Evolutionary conservation across 225 moss, liverwort and hornwort species (phyloP).

Genomic region (Sphagnum tenellum): DNA sequence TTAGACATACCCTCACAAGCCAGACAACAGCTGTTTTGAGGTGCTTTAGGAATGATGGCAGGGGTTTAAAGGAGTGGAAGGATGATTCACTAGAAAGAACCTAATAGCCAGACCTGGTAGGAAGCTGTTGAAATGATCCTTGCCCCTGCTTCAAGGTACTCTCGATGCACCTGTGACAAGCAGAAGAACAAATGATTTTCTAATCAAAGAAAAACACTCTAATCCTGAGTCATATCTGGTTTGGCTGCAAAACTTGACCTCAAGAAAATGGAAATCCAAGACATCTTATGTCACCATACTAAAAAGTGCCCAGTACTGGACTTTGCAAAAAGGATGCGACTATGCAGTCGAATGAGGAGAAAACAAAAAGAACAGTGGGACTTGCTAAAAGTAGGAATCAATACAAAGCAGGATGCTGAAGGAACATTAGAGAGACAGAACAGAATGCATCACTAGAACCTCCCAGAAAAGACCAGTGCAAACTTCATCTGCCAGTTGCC

Average conservation of each 20-base stretch:
- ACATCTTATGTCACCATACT: neutral
- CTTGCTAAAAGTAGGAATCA: no score
- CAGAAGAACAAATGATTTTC: neutral
- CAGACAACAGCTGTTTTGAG: neutral
- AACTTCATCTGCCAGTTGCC: no score
- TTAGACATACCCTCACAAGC: neutral
- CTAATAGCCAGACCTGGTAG: slow-evolving; percentile 51
- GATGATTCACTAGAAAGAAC: neutral
- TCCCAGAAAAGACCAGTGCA: no score
- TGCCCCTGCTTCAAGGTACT: slow-evolving; percentile 93
- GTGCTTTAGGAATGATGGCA: no score
- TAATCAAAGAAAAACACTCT: neutral
- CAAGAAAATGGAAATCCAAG: slow-evolving; percentile 1
- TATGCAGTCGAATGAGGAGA: no score
- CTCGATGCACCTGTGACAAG: slow-evolving; percentile 65
- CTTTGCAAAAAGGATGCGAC: no score
- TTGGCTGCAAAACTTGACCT: no score
- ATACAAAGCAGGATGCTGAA: no score
- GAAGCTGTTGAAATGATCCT: slow-evolving; percentile 81
- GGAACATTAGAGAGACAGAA: no score
- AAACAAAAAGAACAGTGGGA: no score
- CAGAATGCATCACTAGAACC: no score
- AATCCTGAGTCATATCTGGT: neutral
- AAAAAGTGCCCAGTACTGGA: no score
- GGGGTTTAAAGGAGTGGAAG: neutral